Evolutionary conservation across 1,284 basidiomycete species (phyloP), one percentile per base, ranked within the genome.

Genomic region (Cryptococcus sp.): DNA sequence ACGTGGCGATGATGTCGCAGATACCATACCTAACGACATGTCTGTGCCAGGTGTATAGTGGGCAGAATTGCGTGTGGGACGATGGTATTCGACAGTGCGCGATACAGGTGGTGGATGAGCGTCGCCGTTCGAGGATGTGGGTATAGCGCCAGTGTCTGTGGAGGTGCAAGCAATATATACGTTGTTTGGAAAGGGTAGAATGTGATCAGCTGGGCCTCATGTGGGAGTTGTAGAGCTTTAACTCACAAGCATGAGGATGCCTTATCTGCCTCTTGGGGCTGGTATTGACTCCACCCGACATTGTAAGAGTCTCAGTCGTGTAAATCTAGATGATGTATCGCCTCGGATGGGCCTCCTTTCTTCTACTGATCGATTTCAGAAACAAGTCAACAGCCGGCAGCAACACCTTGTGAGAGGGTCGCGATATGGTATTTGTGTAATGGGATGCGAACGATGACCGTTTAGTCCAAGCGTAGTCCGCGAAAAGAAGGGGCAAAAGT

Each of bases 231-330:
- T 28, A 31, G 37, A 45, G 45, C n/a, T 25, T 21, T 34, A 18
- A 68, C 73, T 64, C 45, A 75, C 73, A 74, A 36, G 63, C 57
- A 48, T 75, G 73, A 10, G 73, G 73, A 66, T 75, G 73, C 41
- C 67, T 64, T 31, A 75, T 75, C 46, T 72, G 66, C 47, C 61
- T 60, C 53, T 70, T 70, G 2, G 70, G 70, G 53, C 64, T 67
- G 19, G 67, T 70, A 45, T 64, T 64, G 49, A 56, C 55, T 21
- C 36, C 36, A n/a, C 57, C 56, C 41, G 66, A 62, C 62, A 67
- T 69, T 5, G 7, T 11, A 28, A 28, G 4, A 28, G 28, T 28
- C 28, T 28, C 28, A 5, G 28, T 28, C 5, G 28, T 28, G 28
- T 28, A 28, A 28, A 28, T 28, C 28, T 28, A 28, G 28, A 5